Evolutionary conservation across 2,329 filamentous ascomycete species (phyloP).

Genomic region (Lecanicillium sp.): DNA sequence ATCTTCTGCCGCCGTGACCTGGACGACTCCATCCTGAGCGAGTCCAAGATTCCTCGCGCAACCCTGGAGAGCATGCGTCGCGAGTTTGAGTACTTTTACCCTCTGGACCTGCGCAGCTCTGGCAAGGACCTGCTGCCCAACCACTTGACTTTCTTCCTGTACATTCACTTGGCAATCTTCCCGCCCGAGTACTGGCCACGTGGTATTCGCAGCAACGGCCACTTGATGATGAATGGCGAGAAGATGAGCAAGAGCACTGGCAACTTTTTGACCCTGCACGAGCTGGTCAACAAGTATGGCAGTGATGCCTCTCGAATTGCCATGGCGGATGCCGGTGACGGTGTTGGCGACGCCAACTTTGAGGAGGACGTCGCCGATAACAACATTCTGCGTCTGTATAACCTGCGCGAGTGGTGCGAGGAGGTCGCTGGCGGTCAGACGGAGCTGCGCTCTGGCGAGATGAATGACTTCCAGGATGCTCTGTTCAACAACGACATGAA

Average conservation of each 20-base stretch:
- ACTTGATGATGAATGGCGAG: conserved; percentile 88
- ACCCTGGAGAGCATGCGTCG: conserved; percentile 73
- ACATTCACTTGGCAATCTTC: conserved; percentile 89
- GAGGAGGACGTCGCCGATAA: conserved; percentile 92
- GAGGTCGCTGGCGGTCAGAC: conserved; percentile 66
- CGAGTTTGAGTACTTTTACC: conserved; percentile 97
- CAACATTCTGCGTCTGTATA: conserved; percentile 77
- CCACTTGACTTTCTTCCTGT: conserved; percentile 93
- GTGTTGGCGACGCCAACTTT: conserved; percentile 93
- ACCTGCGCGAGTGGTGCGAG: conserved; percentile 84
- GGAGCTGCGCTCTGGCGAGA: conserved; percentile 64
- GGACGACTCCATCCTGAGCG: conserved; percentile 53
- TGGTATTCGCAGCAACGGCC: conserved; percentile 81
- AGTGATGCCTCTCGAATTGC: conserved; percentile 88
- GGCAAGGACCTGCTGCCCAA: conserved; percentile 93
- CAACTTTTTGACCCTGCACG: conserved; percentile 88
- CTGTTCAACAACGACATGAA: conserved; percentile 95
- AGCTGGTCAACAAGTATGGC: conserved; percentile 85
- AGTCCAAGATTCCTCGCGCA: conserved; percentile 65
- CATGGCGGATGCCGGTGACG: conserved; percentile 89
- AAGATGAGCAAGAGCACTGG: conserved; percentile 99
- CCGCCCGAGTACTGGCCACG: conserved; percentile 81
- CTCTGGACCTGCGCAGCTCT: conserved; percentile 77
- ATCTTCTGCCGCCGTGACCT: conserved; percentile 73
- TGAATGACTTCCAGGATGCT: conserved; percentile 73